Evolutionary conservation across 306 rosid genomes (phyloP), one percentile per base, ranked within the genome.

Genomic region (Datisca glomerata): DNA sequence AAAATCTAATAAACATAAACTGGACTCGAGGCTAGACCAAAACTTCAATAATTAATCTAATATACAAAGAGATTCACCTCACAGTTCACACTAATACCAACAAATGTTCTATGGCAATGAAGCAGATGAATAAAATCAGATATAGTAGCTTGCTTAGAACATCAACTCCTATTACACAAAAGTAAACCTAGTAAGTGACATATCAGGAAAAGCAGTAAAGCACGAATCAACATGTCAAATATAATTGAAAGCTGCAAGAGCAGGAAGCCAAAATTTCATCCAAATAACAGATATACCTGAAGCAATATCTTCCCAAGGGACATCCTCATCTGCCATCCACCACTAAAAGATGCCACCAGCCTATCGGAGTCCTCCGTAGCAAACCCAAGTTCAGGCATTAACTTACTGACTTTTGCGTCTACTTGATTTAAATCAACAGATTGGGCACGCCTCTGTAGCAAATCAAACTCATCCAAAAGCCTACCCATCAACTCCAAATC

Each of bases 241-340:
- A 29, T 9, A 43, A 39, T 17, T 53, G 11, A 25, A 48, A 42
- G 32, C 51, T 14, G 55, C n/a, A 14, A 56, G 1, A 21, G 55
- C 59, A 39, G 32, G 14, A 48, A 11, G 7, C 10, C 48, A 39
- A 18, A 31, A 16, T 22, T 8, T 28, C 16, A 55, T 31, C 57
- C 1, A 21, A 24, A 34, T 7, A 28, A 18, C 24, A 21, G 16
- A 13, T 9, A 58, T 60, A 80, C 97, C 95, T 89, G 93, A 56
- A 89, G 97, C 12, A 89, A 54, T 64, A 89, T 83, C 73, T 89
- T 89, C 22, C 97, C 97, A 14, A 83, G 94, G n/a, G 83, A 89
- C 97, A 89, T 83, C 56, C 97, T 83, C 97, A 83, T 89, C 67
- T 89, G 94, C 97, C 97, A 89, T 2, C 97, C 97, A 35, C 97